Base-by-base conservation (phyloP, 2,329 filamentous ascomycete species). In the Gremmenia infestans region DNA sequence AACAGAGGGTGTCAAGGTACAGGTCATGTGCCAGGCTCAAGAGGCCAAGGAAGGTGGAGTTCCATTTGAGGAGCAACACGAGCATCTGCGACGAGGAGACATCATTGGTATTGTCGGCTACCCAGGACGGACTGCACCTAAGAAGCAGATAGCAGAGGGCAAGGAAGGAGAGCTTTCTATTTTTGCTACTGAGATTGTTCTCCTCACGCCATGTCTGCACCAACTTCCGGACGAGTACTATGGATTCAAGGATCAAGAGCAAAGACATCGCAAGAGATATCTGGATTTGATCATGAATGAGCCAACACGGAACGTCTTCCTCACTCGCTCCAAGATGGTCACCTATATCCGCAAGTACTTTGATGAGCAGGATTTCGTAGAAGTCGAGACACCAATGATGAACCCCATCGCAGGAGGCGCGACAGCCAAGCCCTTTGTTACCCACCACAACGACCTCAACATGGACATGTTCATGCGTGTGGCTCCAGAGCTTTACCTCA, bases 321-420 rank as follows among this genome's bases (percentile, higher is more conserved):
- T 91, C 67, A 91, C 89, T 40, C 84, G 94, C 54, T 85, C 90
- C 68, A 91, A 90, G 81, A 92, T 97, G 68, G 84, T 96, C 70
- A 85, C 83, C 59, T 97, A 91, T 71, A 88, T 99, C 64, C 89
- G 94, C 50, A 64, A 83, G 67, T 99, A 87, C 80, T 90, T 99
- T 65, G 89, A 97, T 67, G 82, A 87, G 65, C 82, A 87, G 53
- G 89, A 93, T 67, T 99, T 99, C 73, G 80, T 91, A 54, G 92
- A 97, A 72, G 92, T 97, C 25, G 91, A 97, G 76, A 99, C 94
- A 0, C 93, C 94, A 5, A 97, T 97, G 84, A 92, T 99, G 82
- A 95, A 96, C 72, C 83, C 89, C 68, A 96, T 96, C 70, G 91
- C 94, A 32, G 95, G 94, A 65, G 94, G 94, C 70, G 94, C 94